These are phyloP conservation scores for Papiliotrema terrestris DNA, from an alignment of 1,284 basidiomycete species.

Conservation along the genomic window DNA sequence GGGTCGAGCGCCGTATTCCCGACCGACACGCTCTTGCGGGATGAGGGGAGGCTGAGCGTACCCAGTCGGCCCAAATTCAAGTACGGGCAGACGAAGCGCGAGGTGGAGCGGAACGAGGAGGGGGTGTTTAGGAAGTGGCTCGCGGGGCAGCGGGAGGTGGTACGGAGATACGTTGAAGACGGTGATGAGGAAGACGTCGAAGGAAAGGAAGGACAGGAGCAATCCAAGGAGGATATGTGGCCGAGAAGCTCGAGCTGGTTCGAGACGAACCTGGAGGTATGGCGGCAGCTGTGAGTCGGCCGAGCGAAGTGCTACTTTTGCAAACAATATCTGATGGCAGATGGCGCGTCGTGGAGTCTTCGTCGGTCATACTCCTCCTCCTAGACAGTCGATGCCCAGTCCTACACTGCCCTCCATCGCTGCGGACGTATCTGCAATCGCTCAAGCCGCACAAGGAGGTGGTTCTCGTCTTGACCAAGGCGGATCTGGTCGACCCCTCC, in stretches of 20 bases:
- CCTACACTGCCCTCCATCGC: constrained; percentile 56
- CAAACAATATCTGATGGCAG: too few relatives aligned
- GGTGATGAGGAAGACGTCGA: constrained; percentile 16
- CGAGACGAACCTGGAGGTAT: constrained; percentile 86
- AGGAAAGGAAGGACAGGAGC: too few relatives aligned
- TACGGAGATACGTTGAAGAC: constrained; percentile 57
- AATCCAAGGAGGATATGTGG: too few relatives aligned
- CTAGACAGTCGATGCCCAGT: constrained; percentile 81
- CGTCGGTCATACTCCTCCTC: constrained; percentile 76
- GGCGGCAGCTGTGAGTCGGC: constrained; percentile 66
- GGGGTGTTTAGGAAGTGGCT: constrained; percentile 74
- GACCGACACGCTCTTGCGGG: constrained; percentile 21
- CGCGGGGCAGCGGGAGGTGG: constrained; percentile 57
- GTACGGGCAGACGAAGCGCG: constrained; percentile 74
- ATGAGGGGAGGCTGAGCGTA: constrained; percentile 51
- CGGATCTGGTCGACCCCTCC: constrained; percentile 64
- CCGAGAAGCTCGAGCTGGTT: constrained; percentile 59
- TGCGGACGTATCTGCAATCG: constrained; percentile 52
- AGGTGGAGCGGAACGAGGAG: constrained; percentile 83
- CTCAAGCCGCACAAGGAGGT: constrained; percentile 55
- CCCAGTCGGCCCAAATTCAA: constrained; percentile 77
- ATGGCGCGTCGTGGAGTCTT: constrained; percentile 83
- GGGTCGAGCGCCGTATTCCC: constrained; percentile 52
- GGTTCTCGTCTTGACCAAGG: constrained; percentile 79
- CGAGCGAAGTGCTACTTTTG: background rate